A percentile compares a stretch with the other conserved stretches of the same genome.
Evolutionary conservation across 2,329 filamentous ascomycete genomes (phyloP).

Genomic region (Ilyonectria sp.): DNA sequence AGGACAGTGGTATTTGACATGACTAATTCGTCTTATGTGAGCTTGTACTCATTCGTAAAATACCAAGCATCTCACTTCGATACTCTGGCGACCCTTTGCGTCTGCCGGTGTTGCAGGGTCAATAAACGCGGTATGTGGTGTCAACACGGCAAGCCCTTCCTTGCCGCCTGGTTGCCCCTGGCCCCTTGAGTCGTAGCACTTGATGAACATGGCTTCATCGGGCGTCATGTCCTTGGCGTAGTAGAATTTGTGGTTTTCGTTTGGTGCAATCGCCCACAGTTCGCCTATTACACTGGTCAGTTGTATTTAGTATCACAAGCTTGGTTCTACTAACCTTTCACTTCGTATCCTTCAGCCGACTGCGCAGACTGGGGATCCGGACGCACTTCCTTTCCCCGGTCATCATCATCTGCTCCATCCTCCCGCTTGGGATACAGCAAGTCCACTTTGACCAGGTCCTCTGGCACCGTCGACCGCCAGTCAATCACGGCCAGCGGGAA

Average conservation of each 20-base stretch:
- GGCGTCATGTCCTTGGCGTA: constrained; percentile 48
- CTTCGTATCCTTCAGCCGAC: constrained; percentile 41
- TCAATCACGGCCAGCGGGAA: constrained; percentile 46
- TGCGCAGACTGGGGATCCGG: constrained; percentile 36
- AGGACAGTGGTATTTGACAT: no score
- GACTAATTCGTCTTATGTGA: no score
- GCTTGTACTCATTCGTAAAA: constrained; percentile 36
- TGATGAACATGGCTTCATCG: constrained; percentile 48
- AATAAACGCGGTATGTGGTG: constrained; percentile 46
- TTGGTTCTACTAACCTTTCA: constrained; percentile 40
- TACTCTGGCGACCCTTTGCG: constrained; percentile 44
- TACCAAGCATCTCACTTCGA: constrained; percentile 46
- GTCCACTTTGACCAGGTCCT: constrained; percentile 44
- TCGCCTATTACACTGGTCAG: constrained; percentile 28
- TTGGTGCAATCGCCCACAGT: constrained; percentile 40
- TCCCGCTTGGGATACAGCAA: constrained; percentile 44
- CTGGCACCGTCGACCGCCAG: constrained; percentile 42
- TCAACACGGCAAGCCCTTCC: constrained; percentile 40
- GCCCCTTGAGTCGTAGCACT: constrained; percentile 48
- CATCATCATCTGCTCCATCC: constrained; percentile 39
- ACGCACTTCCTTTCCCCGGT: constrained; percentile 43
- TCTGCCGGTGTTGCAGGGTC: constrained; percentile 41
- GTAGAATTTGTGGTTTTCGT: constrained; percentile 42
- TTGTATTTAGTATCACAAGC: no score
- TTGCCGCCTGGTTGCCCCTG: constrained; percentile 40